A percentile compares a stretch with the other conserved stretches of the same genome.
These are phyloP conservation scores for Hypoxylon fragiforme DNA, from an alignment of 495 filamentous ascomycete genomes.

Conservation along the genomic window DNA sequence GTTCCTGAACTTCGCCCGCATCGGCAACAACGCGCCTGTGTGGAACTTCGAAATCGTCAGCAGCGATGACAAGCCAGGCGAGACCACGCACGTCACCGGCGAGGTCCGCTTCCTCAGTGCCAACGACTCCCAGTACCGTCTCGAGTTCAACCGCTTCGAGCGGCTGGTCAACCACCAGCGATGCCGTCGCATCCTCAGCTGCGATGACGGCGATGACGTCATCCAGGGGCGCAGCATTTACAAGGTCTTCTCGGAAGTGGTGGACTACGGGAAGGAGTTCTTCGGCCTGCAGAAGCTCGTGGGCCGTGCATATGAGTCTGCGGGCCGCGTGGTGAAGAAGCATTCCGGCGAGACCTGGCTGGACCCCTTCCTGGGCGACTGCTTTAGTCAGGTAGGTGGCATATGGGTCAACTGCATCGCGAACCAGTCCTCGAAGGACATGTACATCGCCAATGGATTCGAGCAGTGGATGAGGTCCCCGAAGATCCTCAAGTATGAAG, in stretches of 20 bases:
- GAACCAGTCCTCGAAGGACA: constrained; percentile 38
- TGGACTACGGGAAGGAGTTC: constrained; percentile 36
- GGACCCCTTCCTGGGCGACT: constrained; percentile 21
- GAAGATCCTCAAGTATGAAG: constrained; percentile 10
- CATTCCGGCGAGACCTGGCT: constrained; percentile 35
- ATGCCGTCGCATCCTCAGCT: constrained; percentile 28
- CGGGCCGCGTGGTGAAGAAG: constrained; percentile 45
- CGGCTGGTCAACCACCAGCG: constrained; percentile 45
- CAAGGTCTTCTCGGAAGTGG: constrained; percentile 21
- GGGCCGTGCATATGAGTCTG: constrained; percentile 43
- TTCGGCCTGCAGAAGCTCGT: constrained; percentile 51
- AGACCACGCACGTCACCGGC: constrained; percentile 19
- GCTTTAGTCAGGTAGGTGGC: constrained; percentile 54
- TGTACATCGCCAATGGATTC: constrained; percentile 52
- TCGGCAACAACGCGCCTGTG: not conserved
- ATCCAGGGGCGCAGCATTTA: constrained; percentile 48
- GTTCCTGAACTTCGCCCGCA: constrained; percentile 6
- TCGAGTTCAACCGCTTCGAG: constrained; percentile 47
- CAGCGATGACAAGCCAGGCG: constrained; percentile 1
- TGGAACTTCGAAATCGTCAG: constrained; percentile 9
- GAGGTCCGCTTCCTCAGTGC: constrained; percentile 31
- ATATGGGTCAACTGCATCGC: constrained; percentile 58
- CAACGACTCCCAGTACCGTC: constrained; percentile 23
- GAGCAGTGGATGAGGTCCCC: constrained; percentile 52
- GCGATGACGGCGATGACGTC: constrained; percentile 38